Evolutionary conservation across 495 filamentous ascomycete species (phyloP).

Genomic region (Copromyces sp.): DNA sequence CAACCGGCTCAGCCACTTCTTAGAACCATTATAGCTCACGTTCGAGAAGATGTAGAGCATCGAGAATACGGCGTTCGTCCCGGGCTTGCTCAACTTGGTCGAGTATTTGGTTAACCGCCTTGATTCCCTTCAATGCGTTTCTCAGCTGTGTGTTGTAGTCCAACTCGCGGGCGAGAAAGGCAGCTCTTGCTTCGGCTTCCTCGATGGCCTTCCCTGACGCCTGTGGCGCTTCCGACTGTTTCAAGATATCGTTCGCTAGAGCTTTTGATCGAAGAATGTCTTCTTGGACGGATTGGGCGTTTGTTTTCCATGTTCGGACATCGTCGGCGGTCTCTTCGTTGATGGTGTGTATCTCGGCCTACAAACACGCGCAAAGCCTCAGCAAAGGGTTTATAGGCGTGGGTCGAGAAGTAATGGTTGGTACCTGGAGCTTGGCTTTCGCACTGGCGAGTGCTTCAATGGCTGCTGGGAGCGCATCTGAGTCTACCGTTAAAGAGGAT

Average conservation of each 20-base stretch:
- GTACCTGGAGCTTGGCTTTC: conserved; percentile 59
- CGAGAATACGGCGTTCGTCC: conserved; percentile 36
- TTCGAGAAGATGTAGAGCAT: conserved; percentile 42
- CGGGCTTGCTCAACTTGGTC: conserved; percentile 41
- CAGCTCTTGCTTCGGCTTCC: conserved; percentile 59
- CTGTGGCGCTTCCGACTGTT: conserved; percentile 55
- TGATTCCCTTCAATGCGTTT: conserved; percentile 50
- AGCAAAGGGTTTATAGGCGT: background rate
- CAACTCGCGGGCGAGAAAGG: conserved; percentile 63
- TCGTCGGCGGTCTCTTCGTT: conserved; percentile 67
- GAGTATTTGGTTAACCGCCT: conserved; percentile 39
- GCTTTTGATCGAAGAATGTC: conserved; percentile 67
- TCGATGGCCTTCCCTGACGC: conserved; percentile 47
- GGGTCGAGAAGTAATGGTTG: background rate
- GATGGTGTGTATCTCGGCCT: conserved; percentile 61
- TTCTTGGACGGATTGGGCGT: conserved; percentile 70
- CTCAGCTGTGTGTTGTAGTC: conserved; percentile 63
- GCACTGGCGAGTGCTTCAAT: conserved; percentile 55
- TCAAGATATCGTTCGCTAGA: conserved; percentile 65
- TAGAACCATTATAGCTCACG: conserved; percentile 19
- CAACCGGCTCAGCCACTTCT: background rate
- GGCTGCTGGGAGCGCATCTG: conserved; percentile 48
- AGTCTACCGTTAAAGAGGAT: conserved; percentile 51
- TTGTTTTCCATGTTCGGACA: conserved; percentile 72
- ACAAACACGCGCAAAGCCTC: conserved; percentile 1